phyloP scores from a whole-genome alignment of 257 asterid species.

The Eucommia ulmoides region DNA sequence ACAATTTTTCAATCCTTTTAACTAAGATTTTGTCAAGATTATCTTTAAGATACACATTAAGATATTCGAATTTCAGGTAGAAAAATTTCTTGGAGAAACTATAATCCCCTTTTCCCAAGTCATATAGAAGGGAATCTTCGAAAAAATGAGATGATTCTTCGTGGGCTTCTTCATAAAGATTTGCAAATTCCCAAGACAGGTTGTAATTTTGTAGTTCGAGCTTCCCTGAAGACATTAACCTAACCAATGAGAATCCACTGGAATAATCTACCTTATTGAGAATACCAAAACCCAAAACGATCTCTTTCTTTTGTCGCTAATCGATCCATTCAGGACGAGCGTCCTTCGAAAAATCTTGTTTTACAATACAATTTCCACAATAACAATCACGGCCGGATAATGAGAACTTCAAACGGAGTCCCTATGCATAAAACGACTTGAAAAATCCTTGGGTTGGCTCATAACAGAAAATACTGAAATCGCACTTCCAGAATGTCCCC shows the following conservation, averaged over 20 bases:
- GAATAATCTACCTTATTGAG: constrained; percentile 20
- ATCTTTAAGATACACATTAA: constrained; percentile 36
- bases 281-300: constrained; percentile 57
- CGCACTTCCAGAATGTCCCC: constrained; percentile 76
- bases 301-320: constrained; percentile 66
- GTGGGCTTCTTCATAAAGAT: constrained; percentile 19
- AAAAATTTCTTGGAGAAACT: constrained; percentile 16
- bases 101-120: constrained; percentile 15
- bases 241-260: constrained; percentile 48
- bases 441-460: constrained; percentile 60
- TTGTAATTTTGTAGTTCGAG: constrained; percentile 54
- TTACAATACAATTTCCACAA: constrained; percentile 50
- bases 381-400: constrained; percentile 36
- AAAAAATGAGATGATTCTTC: constrained; percentile 19
- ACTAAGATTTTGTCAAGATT: constrained; percentile 26
- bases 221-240: constrained; percentile 63
- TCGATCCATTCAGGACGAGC: constrained; percentile 60
- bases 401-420: constrained; percentile 31
- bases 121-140: constrained; percentile 35
- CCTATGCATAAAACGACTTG: constrained; percentile 49
- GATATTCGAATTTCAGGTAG: constrained; percentile 34
- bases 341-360: constrained; percentile 32
- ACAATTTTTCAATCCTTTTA: constrained; percentile 13
- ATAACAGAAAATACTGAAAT: constrained; percentile 52
- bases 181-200: constrained; percentile 33